Evolutionary conservation across 2,329 filamentous ascomycete genomes (phyloP), one percentile per base, ranked within the genome.

Genomic region (Xylaria sp.): DNA sequence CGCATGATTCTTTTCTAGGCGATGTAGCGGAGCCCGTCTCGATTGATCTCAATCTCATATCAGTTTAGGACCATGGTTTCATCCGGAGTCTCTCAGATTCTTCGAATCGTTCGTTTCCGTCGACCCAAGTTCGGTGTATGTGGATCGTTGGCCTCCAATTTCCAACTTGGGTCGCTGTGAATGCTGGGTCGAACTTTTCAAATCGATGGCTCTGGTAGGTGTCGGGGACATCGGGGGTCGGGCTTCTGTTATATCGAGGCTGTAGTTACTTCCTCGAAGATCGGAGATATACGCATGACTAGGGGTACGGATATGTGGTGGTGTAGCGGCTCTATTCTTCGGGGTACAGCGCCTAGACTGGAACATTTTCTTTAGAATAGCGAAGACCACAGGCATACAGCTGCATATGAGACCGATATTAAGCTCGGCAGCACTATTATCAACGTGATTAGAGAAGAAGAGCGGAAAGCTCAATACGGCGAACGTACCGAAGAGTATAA

Each of bases 361-460:
- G 2, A 66, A 60, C 0, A 70, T 32, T n/a, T 21, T 70, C 60
- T 69, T 72, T 0, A 70, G 53, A 18, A 69, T 42, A 27, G 70
- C 44, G 35, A 72, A 70, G 8, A 66, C 60, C 10, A 72, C 65
- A 2, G 70, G 70, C 57, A 72, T 61, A 25, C 70, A 72, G 55
- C 42, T 66, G 18, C 68, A 70, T 40, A 72, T 70, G 10, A 72
- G 59, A 13, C 70, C 68, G 13, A 72, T 70, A 25, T 72, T 72
- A 13, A 72, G 68, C 23, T 70, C 70, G 18, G 70, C 68, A 29
- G 68, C 70, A 35, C 68, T 70, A 35, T 18, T 8, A 13, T 9
- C 12, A 50, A 21, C 23, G 29, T 40, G 13, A 27, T 71, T 48
- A 70, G 65, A n/a, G 3, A 13, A 25, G 8, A 40, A 44, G 8